These are phyloP conservation scores for Tuber umbilicatum DNA, from an alignment of 495 filamentous ascomycete species.

Conservation along the genomic window DNA sequence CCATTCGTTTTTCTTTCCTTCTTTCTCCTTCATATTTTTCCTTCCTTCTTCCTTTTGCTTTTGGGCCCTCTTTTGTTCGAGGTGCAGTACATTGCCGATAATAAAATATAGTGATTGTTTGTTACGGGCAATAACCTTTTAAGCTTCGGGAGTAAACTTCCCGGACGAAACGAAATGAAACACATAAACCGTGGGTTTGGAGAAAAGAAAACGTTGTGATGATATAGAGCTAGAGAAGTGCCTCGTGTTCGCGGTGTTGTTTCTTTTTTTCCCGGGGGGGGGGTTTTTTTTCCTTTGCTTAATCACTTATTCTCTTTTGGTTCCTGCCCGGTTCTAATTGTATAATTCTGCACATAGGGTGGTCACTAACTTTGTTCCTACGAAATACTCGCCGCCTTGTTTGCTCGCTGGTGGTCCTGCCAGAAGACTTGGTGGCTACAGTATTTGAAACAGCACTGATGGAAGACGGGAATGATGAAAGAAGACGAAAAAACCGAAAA, in stretches of 20 bases:
- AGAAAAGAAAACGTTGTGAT: neutral
- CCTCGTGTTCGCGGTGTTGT: neutral
- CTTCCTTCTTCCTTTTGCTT: neutral
- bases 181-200: neutral
- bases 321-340: neutral
- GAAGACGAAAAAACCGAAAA: neutral
- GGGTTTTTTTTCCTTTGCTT: neutral
- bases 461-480: neutral
- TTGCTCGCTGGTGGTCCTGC: too few relatives aligned
- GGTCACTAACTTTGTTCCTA: neutral
- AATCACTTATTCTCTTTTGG: neutral
- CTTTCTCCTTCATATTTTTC: neutral
- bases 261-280: neutral
- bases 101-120: neutral
- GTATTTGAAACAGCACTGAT: neutral
- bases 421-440: neutral
- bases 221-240: neutral
- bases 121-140: neutral
- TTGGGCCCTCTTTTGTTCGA: neutral
- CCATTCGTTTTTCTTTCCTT: neutral
- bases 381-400: neutral
- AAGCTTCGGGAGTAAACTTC: neutral
- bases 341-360: slow-evolving; percentile 1
- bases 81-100: neutral
- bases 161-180: neutral